These are phyloP conservation scores for Lactarius pseudohatsudake DNA, from an alignment of 768 basidiomycete species.

Conservation along the genomic window DNA sequence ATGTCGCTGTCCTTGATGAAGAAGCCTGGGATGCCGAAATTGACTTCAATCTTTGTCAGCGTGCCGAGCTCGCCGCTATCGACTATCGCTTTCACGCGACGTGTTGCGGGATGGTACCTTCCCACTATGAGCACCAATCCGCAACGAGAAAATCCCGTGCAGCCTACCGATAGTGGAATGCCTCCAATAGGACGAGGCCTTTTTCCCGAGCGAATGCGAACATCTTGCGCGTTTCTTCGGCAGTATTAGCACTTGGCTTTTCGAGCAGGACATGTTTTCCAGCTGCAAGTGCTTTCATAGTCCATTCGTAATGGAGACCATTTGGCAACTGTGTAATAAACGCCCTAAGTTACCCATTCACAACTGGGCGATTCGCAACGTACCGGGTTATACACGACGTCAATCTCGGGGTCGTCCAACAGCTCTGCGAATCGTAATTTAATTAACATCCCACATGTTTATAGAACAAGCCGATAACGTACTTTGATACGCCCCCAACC, in stretches of 20 bases:
- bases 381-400: constrained; percentile 59
- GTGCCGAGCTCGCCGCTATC: constrained; percentile 55
- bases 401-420: constrained; percentile 52
- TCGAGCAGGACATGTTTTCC: constrained; percentile 68
- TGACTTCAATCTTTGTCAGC: constrained; percentile 45
- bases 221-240: constrained; percentile 53
- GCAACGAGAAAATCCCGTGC: not conserved
- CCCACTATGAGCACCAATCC: constrained; percentile 11
- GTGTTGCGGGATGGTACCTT: constrained; percentile 63
- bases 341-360: not conserved
- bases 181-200: constrained; percentile 56
- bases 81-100: constrained; percentile 52
- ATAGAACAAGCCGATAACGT: not conserved
- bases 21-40: constrained; percentile 42
- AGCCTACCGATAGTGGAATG: constrained; percentile 54
- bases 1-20: constrained; percentile 44
- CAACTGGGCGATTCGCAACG: constrained; percentile 17
- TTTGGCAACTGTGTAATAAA: constrained; percentile 48
- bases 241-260: constrained; percentile 54
- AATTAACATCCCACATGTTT: not conserved
- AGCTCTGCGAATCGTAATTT: constrained; percentile 38
- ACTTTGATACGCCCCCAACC: constrained; percentile 54
- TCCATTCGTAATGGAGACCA: constrained; percentile 64
- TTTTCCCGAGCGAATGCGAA: constrained; percentile 49
- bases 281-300: constrained; percentile 57